Base-by-base conservation (phyloP, 2,329 filamentous ascomycete genomes). In the Sporothrix inflata region DNA sequence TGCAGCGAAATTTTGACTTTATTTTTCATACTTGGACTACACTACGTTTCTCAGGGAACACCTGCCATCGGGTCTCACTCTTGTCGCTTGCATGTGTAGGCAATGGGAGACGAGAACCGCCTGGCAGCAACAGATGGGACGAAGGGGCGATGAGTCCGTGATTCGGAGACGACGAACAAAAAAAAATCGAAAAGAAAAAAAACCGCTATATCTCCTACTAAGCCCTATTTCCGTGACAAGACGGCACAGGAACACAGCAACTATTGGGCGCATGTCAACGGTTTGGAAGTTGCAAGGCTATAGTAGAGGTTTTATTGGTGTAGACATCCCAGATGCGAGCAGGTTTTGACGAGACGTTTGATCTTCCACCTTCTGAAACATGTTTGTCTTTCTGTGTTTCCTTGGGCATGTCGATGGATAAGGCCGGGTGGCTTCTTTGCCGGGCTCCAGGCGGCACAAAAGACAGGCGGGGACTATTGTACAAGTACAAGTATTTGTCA, bases 351-450 rank as follows among this genome's bases (percentile, higher is more conserved):
- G 27, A 63, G 11, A 40, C 51, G 69, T 63, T 63, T 70, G 69
- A 70, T 63, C 69, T 49, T 14, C 69, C 14, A 27, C 12, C 6
- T 5, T 70, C 69, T 42, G 69, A 71, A 66, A 63, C 69, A 65
- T 49, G 42, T 14, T 34, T 47, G 34, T 57, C 11, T 4, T 55
- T 27, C 3, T 1, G 9, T 42, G 11, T 69, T 42, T 21, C n/a
- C 30, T 38, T 24, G 38, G 14, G n/a, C 27, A 45, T 38, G 42
- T 27, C 27, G 42, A 2, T 24, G 21, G 14, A 5, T 45, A 19
- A 42, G 63, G 42, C 24, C 65, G 65, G 65, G 30, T 40, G 16
- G 30, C 14, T 14, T 53, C 27, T 16, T 8, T 7, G 49, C 66
- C 66, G 49, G 42, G 34, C 4, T 12, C 12, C 8, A 6, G 16